Evolutionary conservation across 2,329 filamentous ascomycete genomes (phyloP).

Genomic region (Cordyceps militaris): DNA sequence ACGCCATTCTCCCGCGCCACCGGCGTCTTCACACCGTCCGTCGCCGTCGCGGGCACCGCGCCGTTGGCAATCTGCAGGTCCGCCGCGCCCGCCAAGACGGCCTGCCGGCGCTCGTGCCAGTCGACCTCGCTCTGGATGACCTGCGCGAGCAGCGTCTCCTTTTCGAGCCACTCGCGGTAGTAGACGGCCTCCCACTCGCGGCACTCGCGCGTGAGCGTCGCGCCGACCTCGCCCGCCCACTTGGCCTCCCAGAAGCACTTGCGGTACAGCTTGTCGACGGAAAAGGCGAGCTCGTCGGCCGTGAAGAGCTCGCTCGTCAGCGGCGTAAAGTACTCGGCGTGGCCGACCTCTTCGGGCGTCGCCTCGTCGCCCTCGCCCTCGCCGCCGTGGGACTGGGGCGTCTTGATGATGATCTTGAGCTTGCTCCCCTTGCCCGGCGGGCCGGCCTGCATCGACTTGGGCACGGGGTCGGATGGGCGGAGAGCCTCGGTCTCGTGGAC

Average conservation of each 20-base stretch:
- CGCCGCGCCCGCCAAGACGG: constrained; percentile 43
- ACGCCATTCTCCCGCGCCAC: neutral
- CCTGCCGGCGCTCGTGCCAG: constrained; percentile 52
- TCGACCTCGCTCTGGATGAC: constrained; percentile 60
- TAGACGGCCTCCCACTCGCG: constrained; percentile 59
- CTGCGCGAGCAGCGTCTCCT: constrained; percentile 72
- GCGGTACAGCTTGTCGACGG: constrained; percentile 53
- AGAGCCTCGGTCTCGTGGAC: constrained; percentile 95
- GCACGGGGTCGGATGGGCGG: constrained; percentile 68
- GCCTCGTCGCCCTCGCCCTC: constrained; percentile 42
- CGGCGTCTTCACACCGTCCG: neutral
- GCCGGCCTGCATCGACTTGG: constrained; percentile 56
- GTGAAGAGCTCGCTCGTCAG: constrained; percentile 56
- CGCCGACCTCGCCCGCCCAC: constrained; percentile 63
- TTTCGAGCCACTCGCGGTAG: constrained; percentile 69
- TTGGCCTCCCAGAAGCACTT: constrained; percentile 65
- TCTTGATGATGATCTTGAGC: constrained; percentile 59
- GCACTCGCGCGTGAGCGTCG: constrained; percentile 57
- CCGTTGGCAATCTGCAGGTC: constrained; percentile 30
- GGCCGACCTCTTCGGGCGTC: constrained; percentile 46
- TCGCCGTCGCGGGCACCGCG: neutral
- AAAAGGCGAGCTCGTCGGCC: constrained; percentile 54
- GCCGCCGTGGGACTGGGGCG: constrained; percentile 50
- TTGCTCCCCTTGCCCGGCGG: constrained; percentile 41
- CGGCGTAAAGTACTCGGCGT: constrained; percentile 51